Evolutionary conservation across 768 basidiomycete species (phyloP), one percentile per base, ranked within the genome.

Genomic region (Tremella mesenterica): DNA sequence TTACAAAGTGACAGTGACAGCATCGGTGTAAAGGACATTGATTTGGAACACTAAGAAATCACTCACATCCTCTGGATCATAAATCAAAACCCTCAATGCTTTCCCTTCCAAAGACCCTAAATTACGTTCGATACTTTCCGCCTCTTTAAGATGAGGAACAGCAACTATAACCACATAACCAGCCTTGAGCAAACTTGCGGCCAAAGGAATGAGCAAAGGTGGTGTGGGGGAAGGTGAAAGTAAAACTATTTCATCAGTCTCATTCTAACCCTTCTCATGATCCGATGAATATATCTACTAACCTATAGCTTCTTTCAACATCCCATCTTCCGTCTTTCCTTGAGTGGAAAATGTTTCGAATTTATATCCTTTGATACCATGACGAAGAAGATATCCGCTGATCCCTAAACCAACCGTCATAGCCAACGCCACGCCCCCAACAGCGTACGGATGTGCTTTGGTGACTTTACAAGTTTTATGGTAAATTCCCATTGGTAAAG

Each of bases 41-140:
- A n/a, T n/a, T n/a, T n/a, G n/a, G n/a, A n/a, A n/a, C n/a, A n/a
- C n/a, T n/a, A n/a, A n/a, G 12, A 10, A 4, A 4, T 12, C 13
- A 59, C 71, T 64, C 51, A 72, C 71, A 28, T 72, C 71, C 26
- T 68, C 67, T 6, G 71, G 69, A 43, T 72, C 63, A 43, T 69
- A 70, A 13, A 70, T 65, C 33, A 70, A 41, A 0, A 70, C 71
- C 14, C 67, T 44, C 8, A 70, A 36, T 14, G 54, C 58, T 30
- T 57, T 61, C 47, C 61, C 62, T 14, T 64, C 61, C 14, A 67
- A 34, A 23, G 59, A 58, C 8, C 52, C 52, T 6, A 72, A 48
- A 29, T 58, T 54, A 44, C 51, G 59, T 58, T 72, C 71, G 13
- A 72, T 20, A 26, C 51, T 31, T 30, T 72, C 71, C 13, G 69